phyloP scores from a whole-genome alignment of 2,329 filamentous ascomycete genomes.

The Zasmidium angulare region DNA sequence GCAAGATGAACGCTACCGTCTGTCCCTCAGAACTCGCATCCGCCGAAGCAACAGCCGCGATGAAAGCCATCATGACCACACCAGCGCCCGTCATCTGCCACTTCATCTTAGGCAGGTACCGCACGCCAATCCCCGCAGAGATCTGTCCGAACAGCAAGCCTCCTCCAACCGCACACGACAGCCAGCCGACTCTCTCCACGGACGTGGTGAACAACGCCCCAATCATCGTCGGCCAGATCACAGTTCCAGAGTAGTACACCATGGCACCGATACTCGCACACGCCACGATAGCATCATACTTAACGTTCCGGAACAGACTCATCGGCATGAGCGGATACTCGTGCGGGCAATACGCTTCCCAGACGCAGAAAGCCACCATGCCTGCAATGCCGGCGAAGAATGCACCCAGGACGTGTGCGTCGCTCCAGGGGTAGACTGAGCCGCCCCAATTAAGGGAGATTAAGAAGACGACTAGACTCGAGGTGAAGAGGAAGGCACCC shows the following conservation, averaged over 20 bases:
- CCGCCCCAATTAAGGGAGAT: slow-evolving; percentile 25
- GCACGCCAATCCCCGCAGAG: slow-evolving; percentile 10
- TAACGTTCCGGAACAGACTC: slow-evolving; percentile 29
- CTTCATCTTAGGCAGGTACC: slow-evolving; percentile 17
- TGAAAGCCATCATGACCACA: slow-evolving; percentile 14
- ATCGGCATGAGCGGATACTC: slow-evolving; percentile 35
- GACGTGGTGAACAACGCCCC: slow-evolving; percentile 14
- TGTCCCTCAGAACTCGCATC: slow-evolving; percentile 2
- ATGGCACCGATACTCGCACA: slow-evolving; percentile 36
- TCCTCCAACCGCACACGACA: slow-evolving; percentile 15
- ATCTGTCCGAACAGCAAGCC: slow-evolving; percentile 18
- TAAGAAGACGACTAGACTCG: slow-evolving; percentile 19
- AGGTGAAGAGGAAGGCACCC: slow-evolving; percentile 18
- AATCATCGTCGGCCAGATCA: slow-evolving; percentile 16
- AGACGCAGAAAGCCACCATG: slow-evolving; percentile 16
- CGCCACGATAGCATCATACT: slow-evolving; percentile 35
- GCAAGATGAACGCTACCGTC: slow-evolving; percentile 13
- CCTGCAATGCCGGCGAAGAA: slow-evolving; percentile 16
- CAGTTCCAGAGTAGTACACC: slow-evolving; percentile 27
- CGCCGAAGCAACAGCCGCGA: slow-evolving; percentile 12
- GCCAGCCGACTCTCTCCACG: slow-evolving; percentile 12
- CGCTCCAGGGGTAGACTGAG: slow-evolving; percentile 16
- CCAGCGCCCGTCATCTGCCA: slow-evolving; percentile 16
- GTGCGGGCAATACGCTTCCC: slow-evolving; percentile 22
- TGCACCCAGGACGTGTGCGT: slow-evolving; percentile 16